Base-by-base conservation (phyloP, 2,329 filamentous ascomycete genomes). In the Chrysoporthe cubensis region DNA sequence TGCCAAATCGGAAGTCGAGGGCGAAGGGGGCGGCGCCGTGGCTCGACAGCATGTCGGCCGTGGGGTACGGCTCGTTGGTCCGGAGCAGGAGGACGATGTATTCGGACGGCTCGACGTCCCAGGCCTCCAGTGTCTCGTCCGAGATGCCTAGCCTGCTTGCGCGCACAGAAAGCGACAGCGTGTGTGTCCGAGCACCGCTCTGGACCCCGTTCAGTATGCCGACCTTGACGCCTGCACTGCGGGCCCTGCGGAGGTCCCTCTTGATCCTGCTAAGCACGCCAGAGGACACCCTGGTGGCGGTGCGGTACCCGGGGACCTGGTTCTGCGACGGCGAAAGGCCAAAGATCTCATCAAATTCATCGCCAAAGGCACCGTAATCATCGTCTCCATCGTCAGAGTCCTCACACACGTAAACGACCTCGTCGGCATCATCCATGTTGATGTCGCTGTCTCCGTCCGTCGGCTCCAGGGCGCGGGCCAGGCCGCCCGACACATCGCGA, bases 71-170 rank as follows among this genome's bases (percentile, higher is more conserved):
- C n/a, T 78, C 76, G 0, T 83, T 79, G 71, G 91, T 91, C 46
- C 85, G 85, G 56, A 96, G 84, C 32, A 97, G 81, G 4, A 96
- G 81, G 4, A 95, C 85, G 50, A 97, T 77, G 73, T 95, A 94
- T 44, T 94, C 90, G 0, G 82, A 78, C 0, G 83, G 78, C 16
- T 85, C 78, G 13, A 97, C 76, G 69, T 90, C 85, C 94, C 94
- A 97, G 1, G 93, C 91, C 73, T 90, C 84, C 77, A 93, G 86
- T 0, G 88, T 89, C 74, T 94, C 91, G 48, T 90, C 84, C 0
- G 92, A 90, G 14, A 97, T 86, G 0, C 86, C 88, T 1, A 97
- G 85, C 72, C 91, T 91, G 4, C 84, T 81, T 42, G 92, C 86
- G 4, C 88, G 88, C 42, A 91, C 85, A 0, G 93, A 93, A 1